Percentiles rank a stretch among this genome's conserved stretches.
Conservation (phyloP, 345 rosid species). For the Populus davidiana region DNA sequence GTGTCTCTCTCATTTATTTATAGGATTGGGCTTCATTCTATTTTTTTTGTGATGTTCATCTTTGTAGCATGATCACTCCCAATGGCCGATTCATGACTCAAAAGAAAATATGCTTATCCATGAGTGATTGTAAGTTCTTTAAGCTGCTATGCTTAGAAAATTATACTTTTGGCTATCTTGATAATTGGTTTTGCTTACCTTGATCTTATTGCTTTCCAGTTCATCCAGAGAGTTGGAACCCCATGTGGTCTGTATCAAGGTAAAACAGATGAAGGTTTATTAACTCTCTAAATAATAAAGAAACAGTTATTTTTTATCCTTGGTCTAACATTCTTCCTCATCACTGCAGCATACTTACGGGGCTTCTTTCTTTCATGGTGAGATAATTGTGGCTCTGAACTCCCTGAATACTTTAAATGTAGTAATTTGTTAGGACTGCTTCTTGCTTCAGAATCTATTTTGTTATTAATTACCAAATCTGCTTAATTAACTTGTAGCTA, state of each 20-base stretch:
- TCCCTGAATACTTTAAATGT: neutral
- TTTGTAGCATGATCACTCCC: slow-evolving; percentile 87
- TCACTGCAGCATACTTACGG: slow-evolving; percentile 91
- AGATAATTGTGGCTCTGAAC: slow-evolving; percentile 24
- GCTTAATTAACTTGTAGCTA: neutral
- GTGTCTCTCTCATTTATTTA: neutral
- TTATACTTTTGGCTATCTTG: neutral
- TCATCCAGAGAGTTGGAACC: slow-evolving; percentile 99
- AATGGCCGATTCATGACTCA: slow-evolving; percentile 96
- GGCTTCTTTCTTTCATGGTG: slow-evolving; percentile 98
- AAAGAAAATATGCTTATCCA: slow-evolving; percentile 94
- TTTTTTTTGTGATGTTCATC: neutral
- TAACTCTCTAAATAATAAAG: neutral
- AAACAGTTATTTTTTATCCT: neutral
- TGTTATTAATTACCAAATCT: neutral
- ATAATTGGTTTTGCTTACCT: slow-evolving; percentile 3
- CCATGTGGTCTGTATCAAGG: slow-evolving; percentile 99
- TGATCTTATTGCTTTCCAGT: slow-evolving; percentile 46
- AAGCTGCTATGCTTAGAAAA: slow-evolving; percentile 1
- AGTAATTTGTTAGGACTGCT: neutral
- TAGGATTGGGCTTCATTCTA: neutral
- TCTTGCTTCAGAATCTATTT: neutral
- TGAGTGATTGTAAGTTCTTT: slow-evolving; percentile 90
- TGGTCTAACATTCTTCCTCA: slow-evolving; percentile 15
- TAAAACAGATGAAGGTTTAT: slow-evolving; percentile 24